Conservation (phyloP, 805 yeast genomes). For the Starmerella stellata region DNA sequence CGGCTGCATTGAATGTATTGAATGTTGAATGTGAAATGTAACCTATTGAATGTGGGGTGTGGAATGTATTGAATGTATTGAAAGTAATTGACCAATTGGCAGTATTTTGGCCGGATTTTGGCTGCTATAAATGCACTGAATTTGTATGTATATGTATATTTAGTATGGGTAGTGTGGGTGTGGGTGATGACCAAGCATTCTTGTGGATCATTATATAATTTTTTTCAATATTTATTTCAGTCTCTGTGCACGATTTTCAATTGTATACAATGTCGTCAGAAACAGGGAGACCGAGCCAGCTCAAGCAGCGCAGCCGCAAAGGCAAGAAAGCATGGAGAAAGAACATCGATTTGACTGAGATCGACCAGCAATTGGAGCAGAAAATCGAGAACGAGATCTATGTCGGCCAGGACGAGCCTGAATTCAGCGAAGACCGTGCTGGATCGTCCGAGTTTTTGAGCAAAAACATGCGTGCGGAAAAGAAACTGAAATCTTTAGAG, state of each 20-base stretch:
- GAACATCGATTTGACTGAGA: conserved; percentile 69
- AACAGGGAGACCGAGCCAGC: conserved; percentile 29
- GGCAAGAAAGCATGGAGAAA: conserved; percentile 88
- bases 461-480: conserved; percentile 25
- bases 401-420: conserved; percentile 27
- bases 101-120: too few relatives aligned
- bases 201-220: neutral
- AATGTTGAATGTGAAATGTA: too few relatives aligned
- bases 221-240: too few relatives aligned
- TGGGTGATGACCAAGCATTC: too few relatives aligned
- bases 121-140: too few relatives aligned
- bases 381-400: conserved; percentile 38
- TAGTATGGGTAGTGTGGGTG: too few relatives aligned
- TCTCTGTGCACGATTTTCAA: neutral
- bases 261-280: neutral
- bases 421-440: conserved; percentile 49
- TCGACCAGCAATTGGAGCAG: conserved; percentile 52
- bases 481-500: conserved; percentile 42
- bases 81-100: too few relatives aligned
- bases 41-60: too few relatives aligned
- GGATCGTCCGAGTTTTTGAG: conserved; percentile 34
- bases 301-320: conserved; percentile 65
- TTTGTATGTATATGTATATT: too few relatives aligned
- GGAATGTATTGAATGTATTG: too few relatives aligned
- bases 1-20: too few relatives aligned